These are phyloP conservation scores for Crithidia fasciculata DNA, from an alignment of 208 protist species.

Conservation along the genomic window DNA sequence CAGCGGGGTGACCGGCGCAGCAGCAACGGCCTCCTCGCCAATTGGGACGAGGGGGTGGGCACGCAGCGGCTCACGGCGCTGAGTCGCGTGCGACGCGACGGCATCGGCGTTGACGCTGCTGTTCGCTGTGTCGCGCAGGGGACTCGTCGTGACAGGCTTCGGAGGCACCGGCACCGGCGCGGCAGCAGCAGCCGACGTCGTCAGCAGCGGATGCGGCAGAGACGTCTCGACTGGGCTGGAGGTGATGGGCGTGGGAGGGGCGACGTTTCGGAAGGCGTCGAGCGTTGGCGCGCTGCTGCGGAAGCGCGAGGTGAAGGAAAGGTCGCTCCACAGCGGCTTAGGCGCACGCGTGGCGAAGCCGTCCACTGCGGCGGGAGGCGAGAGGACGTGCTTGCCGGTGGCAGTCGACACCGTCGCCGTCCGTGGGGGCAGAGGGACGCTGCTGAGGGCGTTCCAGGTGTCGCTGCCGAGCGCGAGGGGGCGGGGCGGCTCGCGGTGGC, in stretches of 20 bases:
- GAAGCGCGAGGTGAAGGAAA: slow-evolving; percentile 38
- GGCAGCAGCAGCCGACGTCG: background rate
- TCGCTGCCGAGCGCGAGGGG: slow-evolving; percentile 47
- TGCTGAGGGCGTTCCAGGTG: slow-evolving; percentile 46
- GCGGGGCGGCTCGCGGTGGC: slow-evolving; percentile 19
- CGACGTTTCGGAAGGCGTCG: slow-evolving; percentile 44
- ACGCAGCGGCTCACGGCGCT: slow-evolving; percentile 4
- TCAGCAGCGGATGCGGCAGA: background rate
- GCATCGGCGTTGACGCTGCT: slow-evolving; percentile 2
- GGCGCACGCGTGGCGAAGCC: slow-evolving; percentile 25
- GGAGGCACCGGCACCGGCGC: slow-evolving; percentile 29
- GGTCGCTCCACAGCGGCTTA: slow-evolving; percentile 50
- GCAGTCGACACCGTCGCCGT: background rate
- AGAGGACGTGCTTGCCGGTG: background rate
- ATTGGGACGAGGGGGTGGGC: slow-evolving; percentile 38
- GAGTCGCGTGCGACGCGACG: background rate
- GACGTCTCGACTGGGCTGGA: slow-evolving; percentile 12
- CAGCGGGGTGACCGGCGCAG: background rate
- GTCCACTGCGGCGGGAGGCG: slow-evolving; percentile 43
- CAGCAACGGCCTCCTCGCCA: slow-evolving; percentile 16
- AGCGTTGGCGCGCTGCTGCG: slow-evolving; percentile 39
- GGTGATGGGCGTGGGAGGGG: background rate
- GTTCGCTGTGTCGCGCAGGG: slow-evolving; percentile 30
- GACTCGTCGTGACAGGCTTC: slow-evolving; percentile 46
- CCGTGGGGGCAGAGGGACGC: slow-evolving; percentile 25